phyloP scores from a whole-genome alignment of 768 basidiomycete genomes.

The Plicaturopsis crispa region DNA sequence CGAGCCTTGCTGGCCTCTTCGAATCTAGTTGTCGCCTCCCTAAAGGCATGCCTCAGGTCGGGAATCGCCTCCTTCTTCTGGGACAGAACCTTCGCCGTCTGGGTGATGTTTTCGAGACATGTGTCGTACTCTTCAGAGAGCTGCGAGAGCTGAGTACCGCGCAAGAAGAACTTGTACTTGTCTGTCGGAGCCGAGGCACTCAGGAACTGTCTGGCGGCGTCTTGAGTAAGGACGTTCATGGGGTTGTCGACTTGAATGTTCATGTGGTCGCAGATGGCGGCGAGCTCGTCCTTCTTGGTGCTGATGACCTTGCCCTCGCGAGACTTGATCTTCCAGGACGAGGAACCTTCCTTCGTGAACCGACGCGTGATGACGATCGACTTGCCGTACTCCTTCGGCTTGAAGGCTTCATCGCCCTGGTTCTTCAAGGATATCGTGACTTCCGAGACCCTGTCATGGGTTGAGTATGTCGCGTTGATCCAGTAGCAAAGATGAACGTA shows the following conservation, averaged over 20 bases:
- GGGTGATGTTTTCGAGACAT: constrained; percentile 64
- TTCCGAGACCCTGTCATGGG: constrained; percentile 46
- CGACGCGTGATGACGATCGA: constrained; percentile 78
- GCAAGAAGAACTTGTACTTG: constrained; percentile 96
- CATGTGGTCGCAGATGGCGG: constrained; percentile 90
- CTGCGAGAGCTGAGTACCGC: constrained; percentile 86
- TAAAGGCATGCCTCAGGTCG: constrained; percentile 55
- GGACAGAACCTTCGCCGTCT: constrained; percentile 55
- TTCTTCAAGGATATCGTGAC: constrained; percentile 84
- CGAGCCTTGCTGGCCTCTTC: constrained; percentile 70
- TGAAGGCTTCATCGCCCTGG: constrained; percentile 84
- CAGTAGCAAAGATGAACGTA: constrained; percentile 26
- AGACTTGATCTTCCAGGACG: constrained; percentile 77
- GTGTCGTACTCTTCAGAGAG: constrained; percentile 82
- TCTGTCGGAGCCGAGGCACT: constrained; percentile 72
- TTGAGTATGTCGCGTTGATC: constrained; percentile 3
- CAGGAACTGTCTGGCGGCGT: constrained; percentile 73
- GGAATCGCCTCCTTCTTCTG: constrained; percentile 75
- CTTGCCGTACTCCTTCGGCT: constrained; percentile 77
- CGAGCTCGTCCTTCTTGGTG: constrained; percentile 76
- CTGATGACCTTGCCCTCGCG: constrained; percentile 60
- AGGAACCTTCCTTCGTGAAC: constrained; percentile 69
- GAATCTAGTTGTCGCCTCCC: constrained; percentile 51
- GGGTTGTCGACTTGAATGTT: constrained; percentile 97
- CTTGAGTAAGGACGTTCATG: constrained; percentile 90